A percentile compares a stretch with the other conserved stretches of the same genome.
Conservation (phyloP, 768 basidiomycete species). For the Tylopilus sp. region DNA sequence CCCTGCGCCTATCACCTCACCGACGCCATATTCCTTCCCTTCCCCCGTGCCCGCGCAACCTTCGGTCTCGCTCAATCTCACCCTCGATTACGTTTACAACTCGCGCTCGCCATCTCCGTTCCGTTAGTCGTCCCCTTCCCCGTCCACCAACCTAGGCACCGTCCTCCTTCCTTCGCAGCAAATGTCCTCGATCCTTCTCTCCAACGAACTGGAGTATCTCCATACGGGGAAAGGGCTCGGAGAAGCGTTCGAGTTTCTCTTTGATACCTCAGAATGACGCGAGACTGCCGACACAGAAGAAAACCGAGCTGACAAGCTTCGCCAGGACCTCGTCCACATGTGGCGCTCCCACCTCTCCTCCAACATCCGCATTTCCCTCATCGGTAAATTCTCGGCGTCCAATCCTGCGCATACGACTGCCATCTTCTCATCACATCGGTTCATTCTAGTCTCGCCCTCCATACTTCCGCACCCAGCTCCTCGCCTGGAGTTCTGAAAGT, state of each 20-base stretch:
- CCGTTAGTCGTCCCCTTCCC: slow-evolving; percentile 44
- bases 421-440: slow-evolving; percentile 87
- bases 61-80: slow-evolving; percentile 53
- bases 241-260: slow-evolving; percentile 83
- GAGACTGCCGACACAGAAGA: slow-evolving; percentile 48
- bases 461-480: too few relatives aligned
- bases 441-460: too few relatives aligned
- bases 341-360: slow-evolving; percentile 93
- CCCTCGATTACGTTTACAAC: slow-evolving; percentile 38
- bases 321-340: slow-evolving; percentile 94
- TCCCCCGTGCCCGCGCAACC: slow-evolving; percentile 55
- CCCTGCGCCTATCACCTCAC: slow-evolving; percentile 51
- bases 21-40: slow-evolving; percentile 49
- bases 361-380: slow-evolving; percentile 80
- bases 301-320: slow-evolving; percentile 74
- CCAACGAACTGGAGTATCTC: slow-evolving; percentile 89
- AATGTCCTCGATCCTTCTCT: slow-evolving; percentile 78
- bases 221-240: slow-evolving; percentile 92
- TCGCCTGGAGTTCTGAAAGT: too few relatives aligned
- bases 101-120: slow-evolving; percentile 47
- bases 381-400: slow-evolving; percentile 60
- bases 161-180: slow-evolving; percentile 64
- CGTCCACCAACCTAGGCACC: slow-evolving; percentile 39
- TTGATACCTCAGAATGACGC: slow-evolving; percentile 51
- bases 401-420: slow-evolving; percentile 70